Evolutionary conservation across 106 monocot genomes (phyloP).

Genomic region (Phalaenopsis equestris): DNA sequence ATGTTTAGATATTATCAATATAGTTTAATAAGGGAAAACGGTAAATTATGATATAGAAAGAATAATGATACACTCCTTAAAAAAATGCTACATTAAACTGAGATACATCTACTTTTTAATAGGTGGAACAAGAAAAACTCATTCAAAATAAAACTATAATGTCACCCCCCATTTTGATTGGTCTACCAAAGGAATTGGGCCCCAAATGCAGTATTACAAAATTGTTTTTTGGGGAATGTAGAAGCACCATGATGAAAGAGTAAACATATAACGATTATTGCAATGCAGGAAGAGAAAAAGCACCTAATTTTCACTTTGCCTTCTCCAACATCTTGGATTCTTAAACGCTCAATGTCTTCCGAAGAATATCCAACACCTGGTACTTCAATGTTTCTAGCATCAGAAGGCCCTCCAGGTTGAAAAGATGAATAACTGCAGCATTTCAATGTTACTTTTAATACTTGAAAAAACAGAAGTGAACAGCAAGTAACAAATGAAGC

Average conservation of each 20-base stretch:
- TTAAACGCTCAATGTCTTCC: slow-evolving; percentile 62
- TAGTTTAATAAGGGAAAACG: slow-evolving; percentile 13
- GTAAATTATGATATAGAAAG: neutral
- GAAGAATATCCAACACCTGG: slow-evolving; percentile 38
- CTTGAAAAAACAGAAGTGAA: neutral
- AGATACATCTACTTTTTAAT: too few relatives aligned
- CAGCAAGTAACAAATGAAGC: neutral
- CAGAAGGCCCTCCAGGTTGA: slow-evolving; percentile 19
- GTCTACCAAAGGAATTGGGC: too few relatives aligned
- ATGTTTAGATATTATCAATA: slow-evolving; percentile 37
- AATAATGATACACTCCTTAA: too few relatives aligned
- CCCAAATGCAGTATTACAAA: too few relatives aligned
- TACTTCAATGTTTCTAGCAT: slow-evolving; percentile 22
- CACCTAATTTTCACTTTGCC: slow-evolving; percentile 96
- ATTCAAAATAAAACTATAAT: too few relatives aligned
- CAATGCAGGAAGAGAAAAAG: slow-evolving; percentile 6
- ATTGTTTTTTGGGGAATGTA: too few relatives aligned
- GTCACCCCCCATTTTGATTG: too few relatives aligned
- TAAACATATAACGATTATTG: too few relatives aligned
- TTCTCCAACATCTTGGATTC: slow-evolving; percentile 85
- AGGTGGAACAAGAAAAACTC: too few relatives aligned
- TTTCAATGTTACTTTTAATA: slow-evolving; percentile 2
- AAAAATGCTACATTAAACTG: too few relatives aligned
- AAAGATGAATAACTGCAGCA: slow-evolving; percentile 48
- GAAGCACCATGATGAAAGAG: too few relatives aligned